Percentiles rank a stretch among this genome's conserved stretches.
These are phyloP conservation scores for Ogataea trehalophila DNA, from an alignment of 805 yeast species.

Conservation along the genomic window DNA sequence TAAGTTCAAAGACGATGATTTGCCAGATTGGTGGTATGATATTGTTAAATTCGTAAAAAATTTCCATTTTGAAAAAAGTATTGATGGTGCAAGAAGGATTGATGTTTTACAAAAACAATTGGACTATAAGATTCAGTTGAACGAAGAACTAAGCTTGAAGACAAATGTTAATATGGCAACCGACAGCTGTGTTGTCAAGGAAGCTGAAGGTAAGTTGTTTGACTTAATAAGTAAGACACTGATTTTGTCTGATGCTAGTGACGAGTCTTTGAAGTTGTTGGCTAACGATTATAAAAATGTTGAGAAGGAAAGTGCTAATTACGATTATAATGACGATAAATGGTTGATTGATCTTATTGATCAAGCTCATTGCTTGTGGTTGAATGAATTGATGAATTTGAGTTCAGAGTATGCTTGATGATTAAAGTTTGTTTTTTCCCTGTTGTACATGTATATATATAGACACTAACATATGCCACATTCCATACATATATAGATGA, in stretches of 20 bases:
- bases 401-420: background rate
- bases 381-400: background rate
- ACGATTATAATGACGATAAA: background rate
- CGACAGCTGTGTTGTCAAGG: too few relatives aligned
- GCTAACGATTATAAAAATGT: background rate
- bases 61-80: slow-evolving; percentile 12
- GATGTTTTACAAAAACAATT: slow-evolving; percentile 16
- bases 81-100: slow-evolving; percentile 13
- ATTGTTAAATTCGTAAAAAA: slow-evolving; percentile 16
- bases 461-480: too few relatives aligned
- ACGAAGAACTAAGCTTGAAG: slow-evolving; percentile 1
- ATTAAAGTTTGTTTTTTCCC: background rate
- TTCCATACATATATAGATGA: too few relatives aligned
- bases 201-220: too few relatives aligned
- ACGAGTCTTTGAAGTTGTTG: slow-evolving; percentile 1
- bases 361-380: background rate
- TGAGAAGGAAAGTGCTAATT: background rate
- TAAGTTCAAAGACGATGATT: slow-evolving; percentile 5
- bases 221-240: too few relatives aligned
- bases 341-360: slow-evolving; percentile 5
- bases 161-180: too few relatives aligned
- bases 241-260: too few relatives aligned
- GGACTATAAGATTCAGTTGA: slow-evolving; percentile 8
- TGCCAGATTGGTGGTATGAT: slow-evolving; percentile 15
- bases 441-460: too few relatives aligned